phyloP scores from a whole-genome alignment of 306 rosid genomes.

The Corylus heterophylla region DNA sequence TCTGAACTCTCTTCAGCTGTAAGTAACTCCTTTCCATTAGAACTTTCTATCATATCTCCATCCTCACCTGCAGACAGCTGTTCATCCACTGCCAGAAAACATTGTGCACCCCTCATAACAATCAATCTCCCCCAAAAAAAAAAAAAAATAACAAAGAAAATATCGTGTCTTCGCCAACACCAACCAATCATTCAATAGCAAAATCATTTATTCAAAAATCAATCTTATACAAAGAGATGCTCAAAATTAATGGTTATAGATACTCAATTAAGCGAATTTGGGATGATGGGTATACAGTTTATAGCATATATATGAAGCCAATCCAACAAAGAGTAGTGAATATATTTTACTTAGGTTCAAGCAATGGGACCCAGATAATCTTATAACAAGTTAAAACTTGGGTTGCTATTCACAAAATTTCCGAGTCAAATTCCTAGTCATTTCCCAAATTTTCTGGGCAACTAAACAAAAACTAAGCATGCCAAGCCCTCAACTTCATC shows the following conservation, averaged over 20 bases:
- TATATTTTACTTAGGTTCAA: not conserved
- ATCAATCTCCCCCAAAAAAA: not conserved
- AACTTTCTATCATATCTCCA: constrained; percentile 35
- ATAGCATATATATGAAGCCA: not conserved
- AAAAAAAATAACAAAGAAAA: not conserved
- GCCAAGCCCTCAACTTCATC: not conserved
- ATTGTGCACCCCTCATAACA: constrained; percentile 6
- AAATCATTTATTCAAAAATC: not conserved
- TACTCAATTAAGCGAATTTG: not conserved
- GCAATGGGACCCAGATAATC: not conserved
- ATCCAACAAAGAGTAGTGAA: not conserved
- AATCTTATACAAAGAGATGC: not conserved
- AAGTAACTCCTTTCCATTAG: constrained; percentile 28
- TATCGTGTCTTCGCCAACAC: not conserved
- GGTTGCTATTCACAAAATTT: not conserved
- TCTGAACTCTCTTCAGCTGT: constrained; percentile 24
- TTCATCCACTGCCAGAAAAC: constrained; percentile 48
- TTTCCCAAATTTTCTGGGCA: not conserved
- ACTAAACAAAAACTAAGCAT: not conserved
- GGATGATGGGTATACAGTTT: not conserved
- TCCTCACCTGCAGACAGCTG: constrained; percentile 29
- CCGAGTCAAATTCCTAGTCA: not conserved
- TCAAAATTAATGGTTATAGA: not conserved
- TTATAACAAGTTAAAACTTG: not conserved
- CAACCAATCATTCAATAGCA: not conserved